Base-by-base conservation (phyloP, 306 rosid genomes). In the Gillenia trifoliata region DNA sequence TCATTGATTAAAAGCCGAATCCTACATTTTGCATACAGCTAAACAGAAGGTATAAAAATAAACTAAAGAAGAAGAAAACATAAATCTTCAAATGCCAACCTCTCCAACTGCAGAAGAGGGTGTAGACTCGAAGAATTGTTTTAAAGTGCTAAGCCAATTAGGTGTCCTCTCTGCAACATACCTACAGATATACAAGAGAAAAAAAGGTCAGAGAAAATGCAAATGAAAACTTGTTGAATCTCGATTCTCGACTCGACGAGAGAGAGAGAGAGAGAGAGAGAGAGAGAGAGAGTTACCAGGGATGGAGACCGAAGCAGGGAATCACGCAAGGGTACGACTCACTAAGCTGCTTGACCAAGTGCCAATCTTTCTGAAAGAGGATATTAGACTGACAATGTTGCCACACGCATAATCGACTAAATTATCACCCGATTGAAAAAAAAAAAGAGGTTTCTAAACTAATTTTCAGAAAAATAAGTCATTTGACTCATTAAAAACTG, bases 101-200 rank as follows among this genome's bases (percentile, higher is more conserved):
- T 91, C 98, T 70, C 97, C 98, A 70, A 94, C 89, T 1, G 97
- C 96, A 62, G 97, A 95, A 25, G 83, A 80, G 57, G 95, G 96
- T 8, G 93, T 83, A 31, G 90, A 74, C 23, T 85, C 96, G 57
- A 94, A 89, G 64, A 77, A 85, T 2, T 86, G 85, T 54, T 80
- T 90, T 71, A 92, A 63, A 2, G 89, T 86, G 25, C 81, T 73
- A 59, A 90, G 77, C 96, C 95, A 90, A 67, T 78, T 64, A 33
- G 96, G 89, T 16, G 87, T 90, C 78, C 91, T 92, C 52, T 83
- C 88, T 13, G 78, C 83, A 78, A 94, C 88, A 69, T 9, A 89
- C 98, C 98, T 90, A 71, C 67, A 28, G 38, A 61, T 17, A 82
- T 12, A 20, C 70, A 22, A 5, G 41, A 10, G 8, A 38, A 16